phyloP scores from a whole-genome alignment of 257 asterid species.

The Nicotiana otophora region DNA sequence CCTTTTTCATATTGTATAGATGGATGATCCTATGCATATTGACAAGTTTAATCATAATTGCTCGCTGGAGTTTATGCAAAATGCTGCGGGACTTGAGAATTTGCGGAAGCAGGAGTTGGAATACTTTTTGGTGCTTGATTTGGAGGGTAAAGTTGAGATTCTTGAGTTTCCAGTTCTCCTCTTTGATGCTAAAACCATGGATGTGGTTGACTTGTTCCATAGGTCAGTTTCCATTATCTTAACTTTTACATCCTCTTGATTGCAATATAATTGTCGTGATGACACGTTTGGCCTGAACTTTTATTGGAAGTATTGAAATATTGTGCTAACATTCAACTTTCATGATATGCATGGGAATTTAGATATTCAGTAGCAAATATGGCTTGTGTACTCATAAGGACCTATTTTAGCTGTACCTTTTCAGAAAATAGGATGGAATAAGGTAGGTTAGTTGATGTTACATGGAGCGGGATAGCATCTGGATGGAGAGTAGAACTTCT shows the following conservation, averaged over 20 bases:
- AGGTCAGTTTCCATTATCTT: slow-evolving; percentile 35
- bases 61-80: slow-evolving; percentile 36
- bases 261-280: not conserved
- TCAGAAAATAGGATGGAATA: not conserved
- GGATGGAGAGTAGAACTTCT: not conserved
- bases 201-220: slow-evolving; percentile 71
- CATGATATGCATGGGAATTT: not conserved
- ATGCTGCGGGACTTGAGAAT: slow-evolving; percentile 21
- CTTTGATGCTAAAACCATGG: slow-evolving; percentile 76
- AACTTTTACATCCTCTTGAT: not conserved
- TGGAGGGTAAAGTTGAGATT: slow-evolving; percentile 98
- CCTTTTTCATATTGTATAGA: slow-evolving; percentile 30
- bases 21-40: slow-evolving; percentile 62
- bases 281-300: too few species aligned
- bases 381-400: not conserved
- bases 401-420: not conserved
- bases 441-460: not conserved
- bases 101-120: slow-evolving; percentile 54
- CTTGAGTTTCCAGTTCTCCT: slow-evolving; percentile 85
- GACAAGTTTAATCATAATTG: slow-evolving; percentile 65
- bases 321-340: not conserved
- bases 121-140: slow-evolving; percentile 88
- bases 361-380: not conserved
- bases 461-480: not conserved
- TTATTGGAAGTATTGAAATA: not conserved